Base-by-base conservation (phyloP, 2,329 filamentous ascomycete species). In the Pestalotiopsis sp. region DNA sequence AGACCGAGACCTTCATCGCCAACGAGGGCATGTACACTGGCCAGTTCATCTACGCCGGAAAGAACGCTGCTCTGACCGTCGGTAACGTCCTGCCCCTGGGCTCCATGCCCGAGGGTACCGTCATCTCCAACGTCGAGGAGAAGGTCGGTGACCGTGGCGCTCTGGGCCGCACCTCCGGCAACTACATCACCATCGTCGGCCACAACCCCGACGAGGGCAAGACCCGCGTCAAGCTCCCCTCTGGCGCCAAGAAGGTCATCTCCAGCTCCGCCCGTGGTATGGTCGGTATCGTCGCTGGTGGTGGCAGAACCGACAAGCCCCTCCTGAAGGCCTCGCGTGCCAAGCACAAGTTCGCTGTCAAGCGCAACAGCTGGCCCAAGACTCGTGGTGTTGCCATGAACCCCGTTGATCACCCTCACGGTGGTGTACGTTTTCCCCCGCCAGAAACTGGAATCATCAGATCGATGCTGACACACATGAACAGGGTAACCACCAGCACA, bases 321-420 rank as follows among this genome's bases (percentile, higher is more conserved):
- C 90, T 99, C 84, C 89, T 99, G 81, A 99, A 99, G 95, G 96
- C 96, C 81, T 98, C 95, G 81, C 94, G 96, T 83, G 96, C 96
- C 82, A 99, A 98, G 94, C 95, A 98, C 85, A 99, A 99, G 93
- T 99, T 97, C 88, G 94, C 95, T 79, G 97, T 98, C 88, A 99
- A 99, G 94, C 94, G 96, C 84, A 98, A 99, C 94, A 95, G 91
- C 83, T 99, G 96, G 96, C 96, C 96, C 87, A 98, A 97, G 93
- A 99, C 96, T 90, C 95, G 96, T 96, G 96, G 96, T 98, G 96
- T 99, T 92, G 96, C 96, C 87, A 99, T 99, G 96, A 99, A 99
- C 90, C 96, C 96, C 81, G 96, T 99, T 81, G 96, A 99, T 88
- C 96, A 99, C 91, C 93, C 93, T 85, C 93, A 96, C 92, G 93